Conservation (phyloP, 345 rosid species). For the Ricinus communis region DNA sequence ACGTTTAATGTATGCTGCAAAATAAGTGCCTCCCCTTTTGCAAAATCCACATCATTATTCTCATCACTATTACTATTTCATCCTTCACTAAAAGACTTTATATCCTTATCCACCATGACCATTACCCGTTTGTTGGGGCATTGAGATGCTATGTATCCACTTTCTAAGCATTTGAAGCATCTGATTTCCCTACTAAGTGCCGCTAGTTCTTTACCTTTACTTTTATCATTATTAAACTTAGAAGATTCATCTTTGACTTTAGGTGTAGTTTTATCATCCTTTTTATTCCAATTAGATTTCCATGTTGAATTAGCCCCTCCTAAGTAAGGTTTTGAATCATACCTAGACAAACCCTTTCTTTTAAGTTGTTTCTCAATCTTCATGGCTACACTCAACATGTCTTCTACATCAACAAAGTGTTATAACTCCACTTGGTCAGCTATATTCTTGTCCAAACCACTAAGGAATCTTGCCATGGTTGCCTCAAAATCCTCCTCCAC, state of each 20-base stretch:
- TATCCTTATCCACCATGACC: neutral
- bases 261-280: neutral
- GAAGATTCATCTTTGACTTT: neutral
- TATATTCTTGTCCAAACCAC: neutral
- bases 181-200: neutral
- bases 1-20: too few species aligned
- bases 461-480: neutral
- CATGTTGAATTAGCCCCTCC: too few species aligned
- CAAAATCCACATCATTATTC: too few species aligned
- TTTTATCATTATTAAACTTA: neutral
- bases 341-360: too few species aligned
- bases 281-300: neutral
- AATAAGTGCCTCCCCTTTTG: too few species aligned
- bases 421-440: neutral
- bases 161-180: neutral
- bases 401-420: neutral
- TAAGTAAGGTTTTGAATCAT: too few species aligned
- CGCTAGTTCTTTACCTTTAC: neutral
- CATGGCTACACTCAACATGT: neutral
- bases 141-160: neutral
- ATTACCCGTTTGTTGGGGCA: neutral
- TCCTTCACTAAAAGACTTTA: neutral
- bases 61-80: too few species aligned
- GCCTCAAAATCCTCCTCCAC: neutral
- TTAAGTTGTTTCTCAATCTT: too few species aligned